Percentiles rank a stretch among this genome's conserved stretches.
Evolutionary conservation across 805 yeast species (phyloP).

Genomic region (Teunomyces barrocoloradensis): DNA sequence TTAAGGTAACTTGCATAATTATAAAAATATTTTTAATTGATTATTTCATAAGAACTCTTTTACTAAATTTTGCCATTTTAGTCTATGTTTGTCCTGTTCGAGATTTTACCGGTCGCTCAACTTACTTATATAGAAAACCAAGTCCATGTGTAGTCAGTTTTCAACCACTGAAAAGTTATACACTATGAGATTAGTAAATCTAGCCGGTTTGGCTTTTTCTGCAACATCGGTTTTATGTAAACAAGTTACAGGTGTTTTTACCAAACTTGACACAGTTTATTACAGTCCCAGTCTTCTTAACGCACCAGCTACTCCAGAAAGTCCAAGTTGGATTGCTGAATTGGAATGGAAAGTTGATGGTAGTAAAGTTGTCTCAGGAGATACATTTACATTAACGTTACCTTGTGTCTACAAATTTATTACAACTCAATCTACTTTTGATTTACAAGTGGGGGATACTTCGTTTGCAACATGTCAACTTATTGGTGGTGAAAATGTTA

Average conservation of each 20-base stretch:
- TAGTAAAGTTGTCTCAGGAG: conserved; percentile 11
- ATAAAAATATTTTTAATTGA: too few relatives aligned
- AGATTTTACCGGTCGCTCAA: too few relatives aligned
- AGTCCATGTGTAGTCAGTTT: too few relatives aligned
- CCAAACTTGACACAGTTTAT: conserved; percentile 8
- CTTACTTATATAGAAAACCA: too few relatives aligned
- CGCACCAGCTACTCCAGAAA: neutral
- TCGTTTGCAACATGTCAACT: conserved; percentile 21
- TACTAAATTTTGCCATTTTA: too few relatives aligned
- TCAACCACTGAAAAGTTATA: too few relatives aligned
- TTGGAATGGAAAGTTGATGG: conserved; percentile 9
- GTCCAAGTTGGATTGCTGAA: neutral
- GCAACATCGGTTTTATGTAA: neutral
- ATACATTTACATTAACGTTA: conserved; percentile 14
- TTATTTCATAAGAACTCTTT: too few relatives aligned
- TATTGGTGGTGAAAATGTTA: conserved; percentile 6
- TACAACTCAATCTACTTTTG: neutral
- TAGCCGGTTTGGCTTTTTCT: too few relatives aligned
- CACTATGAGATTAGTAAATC: too few relatives aligned
- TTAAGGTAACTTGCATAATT: too few relatives aligned
- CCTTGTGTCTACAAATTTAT: conserved; percentile 16
- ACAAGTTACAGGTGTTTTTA: conserved; percentile 13
- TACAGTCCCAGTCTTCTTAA: neutral
- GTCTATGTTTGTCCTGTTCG: too few relatives aligned
- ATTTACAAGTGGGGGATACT: conserved; percentile 6